A percentile compares a stretch with the other conserved stretches of the same genome.
Evolutionary conservation across 139 green algal species (phyloP).

Genomic region (Diplosphaera chodatii): DNA sequence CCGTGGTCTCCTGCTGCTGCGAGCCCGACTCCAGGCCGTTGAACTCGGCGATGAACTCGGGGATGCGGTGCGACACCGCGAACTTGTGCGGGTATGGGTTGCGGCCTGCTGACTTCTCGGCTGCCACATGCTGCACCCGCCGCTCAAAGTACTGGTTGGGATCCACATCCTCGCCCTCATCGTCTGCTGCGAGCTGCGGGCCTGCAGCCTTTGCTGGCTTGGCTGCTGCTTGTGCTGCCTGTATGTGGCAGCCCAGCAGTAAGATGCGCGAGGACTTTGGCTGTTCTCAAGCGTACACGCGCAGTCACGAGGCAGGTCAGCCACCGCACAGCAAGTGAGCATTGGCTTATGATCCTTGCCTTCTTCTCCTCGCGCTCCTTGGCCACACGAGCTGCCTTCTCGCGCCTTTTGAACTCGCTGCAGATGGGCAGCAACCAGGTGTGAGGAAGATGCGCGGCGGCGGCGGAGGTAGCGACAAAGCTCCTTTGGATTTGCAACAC

Average conservation of each 20-base stretch:
- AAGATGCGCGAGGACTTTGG: too few species aligned
- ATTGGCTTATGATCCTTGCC: too few species aligned
- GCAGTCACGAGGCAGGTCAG: too few species aligned
- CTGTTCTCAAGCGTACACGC: too few species aligned
- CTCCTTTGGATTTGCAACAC: too few species aligned
- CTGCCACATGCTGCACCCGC: conserved; percentile 35
- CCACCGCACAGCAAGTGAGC: too few species aligned
- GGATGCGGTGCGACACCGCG: conserved; percentile 43
- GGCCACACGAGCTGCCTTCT: conserved; percentile 69
- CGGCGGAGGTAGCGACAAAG: too few species aligned
- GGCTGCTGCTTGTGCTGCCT: conserved; percentile 50
- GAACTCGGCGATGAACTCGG: conserved; percentile 80
- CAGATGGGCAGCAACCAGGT: too few species aligned
- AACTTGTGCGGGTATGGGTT: conserved; percentile 99
- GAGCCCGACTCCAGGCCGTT: conserved; percentile 46
- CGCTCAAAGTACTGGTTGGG: conserved; percentile 83
- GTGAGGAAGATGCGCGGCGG: too few species aligned
- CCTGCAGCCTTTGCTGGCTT: conserved; percentile 37
- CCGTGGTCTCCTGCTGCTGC: conserved; percentile 44
- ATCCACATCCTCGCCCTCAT: conserved; percentile 66
- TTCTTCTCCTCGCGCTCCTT: conserved; percentile 80
- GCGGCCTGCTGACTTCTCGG: conserved; percentile 66
- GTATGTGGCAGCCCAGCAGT: too few species aligned
- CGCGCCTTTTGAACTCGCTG: conserved; percentile 87
- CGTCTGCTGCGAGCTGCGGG: conserved; percentile 40